Conservation (phyloP, 495 filamentous ascomycete species). For the Arthonia radiata region DNA sequence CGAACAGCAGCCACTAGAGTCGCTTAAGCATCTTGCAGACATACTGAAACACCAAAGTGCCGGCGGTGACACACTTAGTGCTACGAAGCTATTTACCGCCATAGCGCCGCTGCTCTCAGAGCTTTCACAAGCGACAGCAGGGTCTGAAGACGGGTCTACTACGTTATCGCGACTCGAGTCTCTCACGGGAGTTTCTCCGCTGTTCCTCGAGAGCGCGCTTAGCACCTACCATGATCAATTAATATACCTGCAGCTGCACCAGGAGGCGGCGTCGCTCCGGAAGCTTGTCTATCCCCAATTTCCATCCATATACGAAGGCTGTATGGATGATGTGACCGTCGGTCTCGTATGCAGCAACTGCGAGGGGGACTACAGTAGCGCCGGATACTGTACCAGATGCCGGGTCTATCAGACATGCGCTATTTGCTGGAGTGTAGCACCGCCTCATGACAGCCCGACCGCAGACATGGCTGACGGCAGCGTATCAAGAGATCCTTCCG, state of each 20-base stretch:
- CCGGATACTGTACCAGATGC: slow-evolving; percentile 19
- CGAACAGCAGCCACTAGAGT: no score
- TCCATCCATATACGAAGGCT: slow-evolving; percentile 32
- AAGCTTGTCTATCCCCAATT: slow-evolving; percentile 36
- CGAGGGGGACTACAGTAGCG: slow-evolving; percentile 25
- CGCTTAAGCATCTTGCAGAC: no score
- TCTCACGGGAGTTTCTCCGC: no score
- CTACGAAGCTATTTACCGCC: no score
- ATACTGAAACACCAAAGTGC: no score
- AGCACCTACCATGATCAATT: slow-evolving; percentile 40
- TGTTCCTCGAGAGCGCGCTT: slow-evolving; percentile 29
- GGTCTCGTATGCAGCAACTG: slow-evolving; percentile 26
- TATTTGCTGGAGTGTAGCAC: slow-evolving; percentile 22
- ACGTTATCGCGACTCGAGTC: no score
- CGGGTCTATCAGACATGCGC: slow-evolving; percentile 20
- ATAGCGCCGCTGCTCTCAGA: no score
- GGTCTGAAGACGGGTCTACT: no score
- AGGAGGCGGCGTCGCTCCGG: slow-evolving; percentile 43
- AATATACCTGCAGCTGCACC: slow-evolving; percentile 33
- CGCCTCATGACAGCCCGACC: no score
- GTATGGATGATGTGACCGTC: slow-evolving; percentile 19
- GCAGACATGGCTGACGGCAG: slow-evolving; percentile 25
- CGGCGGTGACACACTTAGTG: no score
- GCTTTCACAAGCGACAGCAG: no score
- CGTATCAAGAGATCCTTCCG: slow-evolving; percentile 8